Base-by-base conservation (phyloP, 352 stramenopile genomes). In the Phytophthora sojae region DNA sequence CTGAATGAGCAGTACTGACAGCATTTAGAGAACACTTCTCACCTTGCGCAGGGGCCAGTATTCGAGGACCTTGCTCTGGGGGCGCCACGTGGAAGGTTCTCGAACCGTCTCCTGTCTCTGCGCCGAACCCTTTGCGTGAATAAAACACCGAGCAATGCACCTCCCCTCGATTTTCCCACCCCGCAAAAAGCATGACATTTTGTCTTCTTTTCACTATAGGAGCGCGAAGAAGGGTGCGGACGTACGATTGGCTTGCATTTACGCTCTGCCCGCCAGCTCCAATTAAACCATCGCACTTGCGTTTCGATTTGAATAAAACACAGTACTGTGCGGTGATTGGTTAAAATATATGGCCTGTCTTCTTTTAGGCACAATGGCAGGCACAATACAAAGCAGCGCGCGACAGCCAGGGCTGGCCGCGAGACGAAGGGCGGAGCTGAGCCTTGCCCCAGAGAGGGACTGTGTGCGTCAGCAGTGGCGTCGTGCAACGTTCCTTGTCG, bases 301-400 rank as follows among this genome's bases (percentile, higher is more conserved):
- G 29, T 62, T 62, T 64, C 44, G 21, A 56, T 9, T 30, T 58
- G 68, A 64, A 64, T 71, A 67, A 71, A 75, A 71, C 62, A 71
- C 3, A 17, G 1, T 54, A 8, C 7, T 42, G 1, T 1, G 29
- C 19, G 32, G 6, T 50, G 45, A 76, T 76, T 76, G 69, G 69
- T 23, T 68, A 69, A 76, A 69, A 76, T 53, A 49, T 14, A 4
- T 50, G 14, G 44, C 44, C 35, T 15, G n/a, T 69, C 68, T 69
- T 76, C 51, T 50, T 61, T 73, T 69, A 45, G 52, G 12, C 42
- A 50, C 15, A 23, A 55, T 14, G 8, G 25, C 30, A 23, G 15
- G 37, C 64, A 69, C 44, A 69, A 65, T 73, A 69, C 61, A 73
- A 76, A 73, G 39, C 30, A 68, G 56, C 56, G 62, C 62, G 42